These are phyloP conservation scores for Lathyrus aphaca DNA, from an alignment of 306 rosid species.

Conservation along the genomic window DNA sequence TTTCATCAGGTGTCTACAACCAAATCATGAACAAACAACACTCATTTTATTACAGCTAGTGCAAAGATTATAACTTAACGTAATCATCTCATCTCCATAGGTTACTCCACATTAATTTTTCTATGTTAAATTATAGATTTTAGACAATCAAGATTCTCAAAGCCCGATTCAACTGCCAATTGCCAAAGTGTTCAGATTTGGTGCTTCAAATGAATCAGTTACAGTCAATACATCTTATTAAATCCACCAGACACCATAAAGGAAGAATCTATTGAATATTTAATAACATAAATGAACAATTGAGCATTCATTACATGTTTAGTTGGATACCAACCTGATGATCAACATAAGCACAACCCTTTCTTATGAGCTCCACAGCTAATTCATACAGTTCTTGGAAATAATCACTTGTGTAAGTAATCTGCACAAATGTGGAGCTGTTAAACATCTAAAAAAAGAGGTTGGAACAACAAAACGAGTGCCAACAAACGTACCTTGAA, in stretches of 20 bases:
- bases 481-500: constrained; percentile 59
- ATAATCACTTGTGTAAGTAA: constrained; percentile 92
- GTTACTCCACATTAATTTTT: constrained; percentile 35
- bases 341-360: constrained; percentile 93
- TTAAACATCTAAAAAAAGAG: constrained; percentile 27
- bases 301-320: not conserved
- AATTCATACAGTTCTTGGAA: constrained; percentile 90
- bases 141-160: constrained; percentile 20
- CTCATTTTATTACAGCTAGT: constrained; percentile 4
- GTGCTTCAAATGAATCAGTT: constrained; percentile 27
- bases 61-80: constrained; percentile 10
- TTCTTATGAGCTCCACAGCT: constrained; percentile 89
- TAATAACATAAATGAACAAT: constrained; percentile 23
- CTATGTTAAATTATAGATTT: constrained; percentile 26
- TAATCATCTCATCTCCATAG: constrained; percentile 32
- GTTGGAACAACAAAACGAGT: not conserved
- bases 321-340: constrained; percentile 71
- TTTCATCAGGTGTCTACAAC: constrained; percentile 83
- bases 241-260: not conserved
- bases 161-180: constrained; percentile 6
- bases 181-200: constrained; percentile 21
- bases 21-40: constrained; percentile 33
- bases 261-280: constrained; percentile 12
- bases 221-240: not conserved
- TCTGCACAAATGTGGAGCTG: constrained; percentile 50